Conservation (phyloP, 495 filamentous ascomycete species). For the Trichocladium uniseriatum region DNA sequence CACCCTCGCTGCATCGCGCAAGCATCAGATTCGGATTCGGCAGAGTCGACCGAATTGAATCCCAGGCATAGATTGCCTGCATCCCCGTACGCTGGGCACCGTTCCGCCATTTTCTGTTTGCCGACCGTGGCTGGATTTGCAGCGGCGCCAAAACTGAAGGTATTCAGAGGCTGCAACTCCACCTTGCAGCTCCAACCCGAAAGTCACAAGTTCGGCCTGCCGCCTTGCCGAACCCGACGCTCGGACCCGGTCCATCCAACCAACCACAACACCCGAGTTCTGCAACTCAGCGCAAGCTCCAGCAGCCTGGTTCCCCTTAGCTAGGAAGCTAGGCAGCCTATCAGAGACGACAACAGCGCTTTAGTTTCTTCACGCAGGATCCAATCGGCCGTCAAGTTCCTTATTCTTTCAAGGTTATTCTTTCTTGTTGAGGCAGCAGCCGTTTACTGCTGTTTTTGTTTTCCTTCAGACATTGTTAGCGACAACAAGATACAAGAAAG, state of each 20-base stretch:
- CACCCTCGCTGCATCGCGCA: slow-evolving; percentile 24
- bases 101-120: slow-evolving; percentile 16
- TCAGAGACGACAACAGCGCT: slow-evolving; percentile 5
- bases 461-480: no score
- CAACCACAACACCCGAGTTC: slow-evolving; percentile 7
- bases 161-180: slow-evolving; percentile 31
- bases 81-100: slow-evolving; percentile 8
- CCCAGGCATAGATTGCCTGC: slow-evolving; percentile 10
- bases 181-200: slow-evolving; percentile 1
- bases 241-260: slow-evolving; percentile 7
- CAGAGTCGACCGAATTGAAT: slow-evolving; percentile 25
- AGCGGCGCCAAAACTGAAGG: slow-evolving; percentile 28
- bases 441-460: no score
- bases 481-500: neutral
- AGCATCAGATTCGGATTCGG: slow-evolving; percentile 16
- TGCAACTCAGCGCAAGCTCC: neutral
- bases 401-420: neutral
- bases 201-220: slow-evolving; percentile 1
- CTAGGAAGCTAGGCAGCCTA: slow-evolving; percentile 7
- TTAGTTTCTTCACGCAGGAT: no score
- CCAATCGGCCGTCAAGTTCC: no score
- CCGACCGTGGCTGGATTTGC: slow-evolving; percentile 12
- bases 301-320: neutral
- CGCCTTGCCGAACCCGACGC: slow-evolving; percentile 2
- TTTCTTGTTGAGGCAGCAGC: no score